Evolutionary conservation across 805 yeast genomes (phyloP).

Genomic region (Candida namnaoensis): DNA sequence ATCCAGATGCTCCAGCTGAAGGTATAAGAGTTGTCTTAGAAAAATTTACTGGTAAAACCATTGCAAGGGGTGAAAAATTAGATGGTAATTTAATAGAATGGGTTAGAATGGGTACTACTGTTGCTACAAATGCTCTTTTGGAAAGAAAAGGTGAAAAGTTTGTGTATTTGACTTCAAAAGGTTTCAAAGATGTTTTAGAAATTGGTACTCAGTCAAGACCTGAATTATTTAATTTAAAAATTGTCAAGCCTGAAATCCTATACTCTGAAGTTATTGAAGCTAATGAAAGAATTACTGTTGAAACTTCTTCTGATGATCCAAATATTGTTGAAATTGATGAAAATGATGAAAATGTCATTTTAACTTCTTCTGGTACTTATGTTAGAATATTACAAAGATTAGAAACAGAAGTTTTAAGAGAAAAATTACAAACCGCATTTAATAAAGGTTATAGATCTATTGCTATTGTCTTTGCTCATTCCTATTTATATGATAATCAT

Average conservation of each 20-base stretch:
- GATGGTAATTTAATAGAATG: constrained; percentile 57
- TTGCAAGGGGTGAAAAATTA: constrained; percentile 52
- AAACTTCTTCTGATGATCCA: constrained; percentile 73
- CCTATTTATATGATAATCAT: constrained; percentile 66
- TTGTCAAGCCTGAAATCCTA: constrained; percentile 60
- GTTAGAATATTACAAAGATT: constrained; percentile 50
- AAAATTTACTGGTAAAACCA: constrained; percentile 37
- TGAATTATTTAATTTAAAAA: constrained; percentile 74
- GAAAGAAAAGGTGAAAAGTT: constrained; percentile 90
- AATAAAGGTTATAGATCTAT: constrained; percentile 55
- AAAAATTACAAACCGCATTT: constrained; percentile 34
- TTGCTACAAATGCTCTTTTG: constrained; percentile 89
- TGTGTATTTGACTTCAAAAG: constrained; percentile 80
- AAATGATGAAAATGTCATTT: constrained; percentile 23
- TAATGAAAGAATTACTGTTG: constrained; percentile 86
- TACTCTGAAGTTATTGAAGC: constrained; percentile 75
- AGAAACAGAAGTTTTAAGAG: constrained; percentile 30
- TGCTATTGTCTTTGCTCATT: constrained; percentile 65
- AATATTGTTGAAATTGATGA: constrained; percentile 12
- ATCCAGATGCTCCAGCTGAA: constrained; percentile 86
- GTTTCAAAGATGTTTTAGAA: constrained; percentile 71
- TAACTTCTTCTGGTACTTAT: constrained; percentile 63
- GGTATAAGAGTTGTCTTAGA: constrained; percentile 80
- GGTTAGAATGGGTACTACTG: constrained; percentile 88
- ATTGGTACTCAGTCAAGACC: constrained; percentile 95